These are phyloP conservation scores for Naematelia encephala DNA, from an alignment of 768 basidiomycete genomes.

Conservation along the genomic window DNA sequence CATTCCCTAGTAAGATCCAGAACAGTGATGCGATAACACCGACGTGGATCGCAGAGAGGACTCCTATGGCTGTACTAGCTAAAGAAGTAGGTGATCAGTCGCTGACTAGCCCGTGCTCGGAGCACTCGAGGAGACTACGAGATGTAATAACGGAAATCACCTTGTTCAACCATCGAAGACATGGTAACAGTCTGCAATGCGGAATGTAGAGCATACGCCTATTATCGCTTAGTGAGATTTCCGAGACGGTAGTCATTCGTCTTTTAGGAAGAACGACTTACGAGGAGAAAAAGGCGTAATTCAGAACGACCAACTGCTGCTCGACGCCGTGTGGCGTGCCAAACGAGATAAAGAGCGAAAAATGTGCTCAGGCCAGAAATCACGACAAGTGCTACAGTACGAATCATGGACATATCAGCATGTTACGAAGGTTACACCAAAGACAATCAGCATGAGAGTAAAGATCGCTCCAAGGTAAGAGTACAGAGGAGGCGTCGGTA, in stretches of 20 bases:
- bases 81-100: background rate
- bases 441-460: too few species aligned
- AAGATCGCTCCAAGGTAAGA: too few species aligned
- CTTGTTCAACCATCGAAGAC: conserved; percentile 74
- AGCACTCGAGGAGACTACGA: too few species aligned
- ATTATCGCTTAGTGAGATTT: too few species aligned
- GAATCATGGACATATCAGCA: too few species aligned
- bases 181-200: conserved; percentile 77
- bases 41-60: conserved; percentile 73
- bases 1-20: conserved; percentile 57
- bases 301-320: conserved; percentile 74
- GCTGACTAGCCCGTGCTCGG: background rate
- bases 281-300: conserved; percentile 45
- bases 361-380: conserved; percentile 61
- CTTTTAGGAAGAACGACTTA: background rate
- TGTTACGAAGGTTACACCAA: too few species aligned
- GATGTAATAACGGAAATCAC: conserved; percentile 11
- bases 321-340: conserved; percentile 64
- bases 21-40: conserved; percentile 73
- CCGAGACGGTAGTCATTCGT: background rate
- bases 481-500: too few species aligned
- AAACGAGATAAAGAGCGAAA: conserved; percentile 67
- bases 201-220: conserved; percentile 55
- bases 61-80: conserved; percentile 63
- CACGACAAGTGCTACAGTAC: conserved; percentile 66